phyloP scores from a whole-genome alignment of 2,329 filamentous ascomycete species.

The Helminthosporium solani region DNA sequence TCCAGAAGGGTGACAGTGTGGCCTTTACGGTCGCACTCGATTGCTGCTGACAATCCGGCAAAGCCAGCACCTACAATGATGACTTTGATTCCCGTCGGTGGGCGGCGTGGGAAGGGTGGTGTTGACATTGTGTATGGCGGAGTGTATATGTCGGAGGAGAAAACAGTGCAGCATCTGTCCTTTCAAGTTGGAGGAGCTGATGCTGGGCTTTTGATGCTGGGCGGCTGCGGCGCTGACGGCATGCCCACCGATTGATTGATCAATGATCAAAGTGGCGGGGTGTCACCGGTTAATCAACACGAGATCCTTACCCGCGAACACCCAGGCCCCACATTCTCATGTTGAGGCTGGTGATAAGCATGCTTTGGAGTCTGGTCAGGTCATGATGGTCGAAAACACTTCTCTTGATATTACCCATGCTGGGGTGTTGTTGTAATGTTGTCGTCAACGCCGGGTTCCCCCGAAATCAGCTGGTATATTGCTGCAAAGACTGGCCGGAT shows the following conservation, averaged over 20 bases:
- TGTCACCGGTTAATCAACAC: conserved; percentile 6
- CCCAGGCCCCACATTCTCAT: conserved; percentile 4
- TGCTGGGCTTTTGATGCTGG: background rate
- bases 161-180: background rate
- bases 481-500: background rate
- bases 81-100: conserved; percentile 36
- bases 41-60: conserved; percentile 62
- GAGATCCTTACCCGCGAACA: conserved; percentile 1
- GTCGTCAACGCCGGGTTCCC: background rate
- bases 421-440: background rate
- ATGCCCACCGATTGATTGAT: background rate
- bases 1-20: conserved; percentile 60
- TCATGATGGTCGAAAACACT: background rate
- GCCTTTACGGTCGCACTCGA: conserved; percentile 63
- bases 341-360: background rate
- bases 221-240: conserved; percentile 2
- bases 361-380: background rate
- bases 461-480: background rate
- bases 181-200: conserved; percentile 1
- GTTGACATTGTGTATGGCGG: conserved; percentile 11
- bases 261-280: conserved; percentile 5
- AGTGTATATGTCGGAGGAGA: too few relatives aligned
- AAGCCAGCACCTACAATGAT: conserved; percentile 56
- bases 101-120: conserved; percentile 16
- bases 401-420: background rate